Conservation (phyloP, 768 basidiomycete genomes). For the Mycena leptocephala region DNA sequence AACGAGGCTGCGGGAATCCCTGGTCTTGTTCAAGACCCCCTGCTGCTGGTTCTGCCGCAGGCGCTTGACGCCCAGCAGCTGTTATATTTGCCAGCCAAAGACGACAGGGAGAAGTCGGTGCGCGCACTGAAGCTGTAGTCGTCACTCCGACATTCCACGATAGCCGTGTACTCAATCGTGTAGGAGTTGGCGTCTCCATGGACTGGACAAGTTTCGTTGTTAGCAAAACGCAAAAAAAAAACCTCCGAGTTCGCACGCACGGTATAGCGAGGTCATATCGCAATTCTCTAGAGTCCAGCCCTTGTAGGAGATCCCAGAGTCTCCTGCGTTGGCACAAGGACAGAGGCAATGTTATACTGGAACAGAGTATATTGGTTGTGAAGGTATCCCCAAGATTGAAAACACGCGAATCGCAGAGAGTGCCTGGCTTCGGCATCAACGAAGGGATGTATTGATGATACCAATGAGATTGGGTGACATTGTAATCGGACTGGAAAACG, state of each 20-base stretch:
- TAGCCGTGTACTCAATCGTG: conserved; percentile 37
- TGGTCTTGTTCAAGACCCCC: conserved; percentile 25
- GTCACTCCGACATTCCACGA: conserved; percentile 34
- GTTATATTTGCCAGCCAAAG: conserved; percentile 39
- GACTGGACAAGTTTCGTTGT: too few species aligned
- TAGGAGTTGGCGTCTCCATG: conserved; percentile 26
- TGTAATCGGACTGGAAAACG: conserved; percentile 42
- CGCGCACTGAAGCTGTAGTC: conserved; percentile 31
- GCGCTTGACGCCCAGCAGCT: conserved; percentile 34
- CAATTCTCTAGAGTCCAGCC: too few species aligned
- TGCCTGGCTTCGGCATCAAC: conserved; percentile 37
- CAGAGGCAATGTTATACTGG: conserved; percentile 40
- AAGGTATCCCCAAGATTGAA: conserved; percentile 44
- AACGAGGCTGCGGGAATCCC: conserved; percentile 19
- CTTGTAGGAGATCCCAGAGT: conserved; percentile 41
- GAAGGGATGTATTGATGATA: conserved; percentile 42
- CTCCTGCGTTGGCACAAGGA: conserved; percentile 42
- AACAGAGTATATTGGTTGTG: conserved; percentile 46
- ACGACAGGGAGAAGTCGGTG: conserved; percentile 34
- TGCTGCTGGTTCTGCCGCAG: conserved; percentile 14
- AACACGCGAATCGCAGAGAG: conserved; percentile 44
- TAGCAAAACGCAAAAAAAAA: too few species aligned
- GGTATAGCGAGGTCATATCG: conserved; percentile 41
- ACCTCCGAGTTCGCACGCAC: too few species aligned
- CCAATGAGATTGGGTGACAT: conserved; percentile 42